Conservation (phyloP, 169 alveolate species). For the Plasmodium coatneyi region DNA sequence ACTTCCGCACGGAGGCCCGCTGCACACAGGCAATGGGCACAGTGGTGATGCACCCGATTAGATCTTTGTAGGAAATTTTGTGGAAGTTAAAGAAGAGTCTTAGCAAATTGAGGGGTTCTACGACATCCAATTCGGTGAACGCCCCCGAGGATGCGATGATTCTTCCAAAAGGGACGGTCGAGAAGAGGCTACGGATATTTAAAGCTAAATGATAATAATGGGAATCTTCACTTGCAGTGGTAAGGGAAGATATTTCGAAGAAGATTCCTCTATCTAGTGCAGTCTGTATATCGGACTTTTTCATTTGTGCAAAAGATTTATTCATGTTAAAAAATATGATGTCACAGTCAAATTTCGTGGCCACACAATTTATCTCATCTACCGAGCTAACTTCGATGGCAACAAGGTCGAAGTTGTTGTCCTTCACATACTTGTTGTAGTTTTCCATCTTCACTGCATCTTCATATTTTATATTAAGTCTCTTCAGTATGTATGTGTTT, state of each 20-base stretch:
- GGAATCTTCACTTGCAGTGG: not conserved
- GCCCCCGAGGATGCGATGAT: constrained; percentile 47
- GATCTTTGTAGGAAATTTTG: constrained; percentile 32
- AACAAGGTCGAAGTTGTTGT: constrained; percentile 16
- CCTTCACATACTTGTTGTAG: constrained; percentile 4
- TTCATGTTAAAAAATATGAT: constrained; percentile 29
- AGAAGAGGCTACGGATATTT: constrained; percentile 11
- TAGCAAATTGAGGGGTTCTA: constrained; percentile 45
- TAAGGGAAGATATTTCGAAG: constrained; percentile 50
- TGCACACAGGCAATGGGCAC: constrained; percentile 58
- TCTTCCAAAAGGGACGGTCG: constrained; percentile 27
- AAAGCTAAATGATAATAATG: constrained; percentile 7
- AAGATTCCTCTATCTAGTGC: constrained; percentile 59
- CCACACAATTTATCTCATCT: constrained; percentile 13
- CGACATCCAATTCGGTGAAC: not conserved
- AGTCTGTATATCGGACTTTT: constrained; percentile 33
- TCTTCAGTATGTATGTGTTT: constrained; percentile 23
- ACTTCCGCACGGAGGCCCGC: constrained; percentile 69
- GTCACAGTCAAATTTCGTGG: constrained; percentile 48
- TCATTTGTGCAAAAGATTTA: not conserved
- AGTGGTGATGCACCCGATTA: constrained; percentile 43
- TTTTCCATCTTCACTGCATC: constrained; percentile 17
- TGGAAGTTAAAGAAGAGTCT: constrained; percentile 51
- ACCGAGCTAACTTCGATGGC: constrained; percentile 11
- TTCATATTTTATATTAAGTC: constrained; percentile 63